These are phyloP conservation scores for Colletotrichum agaves DNA, from an alignment of 2,329 filamentous ascomycete species.

Conservation along the genomic window DNA sequence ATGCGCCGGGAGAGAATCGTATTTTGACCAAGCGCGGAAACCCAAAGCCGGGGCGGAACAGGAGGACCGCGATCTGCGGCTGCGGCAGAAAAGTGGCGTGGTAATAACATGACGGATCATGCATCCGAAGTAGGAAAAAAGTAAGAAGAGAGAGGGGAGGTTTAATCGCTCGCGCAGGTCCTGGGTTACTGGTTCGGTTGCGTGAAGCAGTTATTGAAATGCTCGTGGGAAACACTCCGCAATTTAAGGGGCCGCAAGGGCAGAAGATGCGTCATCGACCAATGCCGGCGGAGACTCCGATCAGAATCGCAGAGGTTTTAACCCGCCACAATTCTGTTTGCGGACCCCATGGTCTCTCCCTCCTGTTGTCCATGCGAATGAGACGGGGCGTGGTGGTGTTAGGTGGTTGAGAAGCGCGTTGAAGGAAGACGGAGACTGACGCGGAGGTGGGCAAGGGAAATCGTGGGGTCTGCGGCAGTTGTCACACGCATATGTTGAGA, in stretches of 20 bases:
- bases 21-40: slow-evolving; percentile 23
- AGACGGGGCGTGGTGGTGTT: not conserved
- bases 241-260: slow-evolving; percentile 28
- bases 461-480: not conserved
- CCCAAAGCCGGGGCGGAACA: not conserved
- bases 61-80: slow-evolving; percentile 21
- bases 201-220: not conserved
- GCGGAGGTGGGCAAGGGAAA: not conserved
- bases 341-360: not conserved
- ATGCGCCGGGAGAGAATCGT: slow-evolving; percentile 17
- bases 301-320: not conserved
- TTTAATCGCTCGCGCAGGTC: not conserved
- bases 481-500: not conserved
- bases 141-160: not conserved
- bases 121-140: slow-evolving; percentile 9
- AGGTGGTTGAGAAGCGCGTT: not conserved
- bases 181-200: not conserved
- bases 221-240: slow-evolving; percentile 12
- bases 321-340: slow-evolving; percentile 14
- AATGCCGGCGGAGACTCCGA: slow-evolving; percentile 20
- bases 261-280: slow-evolving; percentile 7
- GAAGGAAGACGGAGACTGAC: slow-evolving; percentile 9
- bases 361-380: not conserved
- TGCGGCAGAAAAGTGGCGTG: slow-evolving; percentile 23
- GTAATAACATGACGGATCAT: slow-evolving; percentile 11